Evolutionary conservation across 2,329 filamentous ascomycete species (phyloP), one percentile per base, ranked within the genome.

Genomic region (Fonsecaea monophora): DNA sequence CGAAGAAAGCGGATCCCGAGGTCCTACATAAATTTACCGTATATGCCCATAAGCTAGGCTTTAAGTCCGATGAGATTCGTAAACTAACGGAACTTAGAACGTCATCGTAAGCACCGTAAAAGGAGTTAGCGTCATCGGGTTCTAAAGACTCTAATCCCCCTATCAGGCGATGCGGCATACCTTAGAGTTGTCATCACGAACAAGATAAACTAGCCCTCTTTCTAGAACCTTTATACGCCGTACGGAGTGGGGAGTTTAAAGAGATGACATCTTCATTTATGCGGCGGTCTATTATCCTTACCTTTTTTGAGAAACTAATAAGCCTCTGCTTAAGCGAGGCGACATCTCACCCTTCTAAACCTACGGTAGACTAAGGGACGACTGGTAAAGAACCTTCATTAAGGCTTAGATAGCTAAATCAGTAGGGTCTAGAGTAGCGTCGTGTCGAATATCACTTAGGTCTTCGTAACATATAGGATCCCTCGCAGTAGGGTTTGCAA

Each of bases 41-140:
- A 3, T 12, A 40, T 40, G 12, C 38, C 12, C 12, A 40, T 40
- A 40, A 40, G 38, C 38, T 40, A 40, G 12, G 12, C 38, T 40
- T 40, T 40, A 12, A 40, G 38, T 40, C 38, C 38, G 38, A 40
- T 40, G 38, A 40, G 38, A 40, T 40, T 40, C 38, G 38, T 40
- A 12, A 40, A 53, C 50, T 53, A 13, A 53, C 50, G 50, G 15
- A 53, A 53, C 50, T 53, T 18, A 53, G 50, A 53, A 53, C 50
- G 50, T 30, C 15, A 53, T 53, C 50, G 50, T n/a, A n/a, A 53
- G 50, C 50, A 53, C 50, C 50, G 50, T 13, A 53, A 53, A 53
- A 53, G 50, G 15, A 53, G 50, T 53, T 13, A 53, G 4, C 21
- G 38, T 35, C 13, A 45, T 45, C 35, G 40, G 12, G 58, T 35